Evolutionary conservation across 495 filamentous ascomycete genomes (phyloP).

Genomic region (Hyaloscypha bicolor): DNA sequence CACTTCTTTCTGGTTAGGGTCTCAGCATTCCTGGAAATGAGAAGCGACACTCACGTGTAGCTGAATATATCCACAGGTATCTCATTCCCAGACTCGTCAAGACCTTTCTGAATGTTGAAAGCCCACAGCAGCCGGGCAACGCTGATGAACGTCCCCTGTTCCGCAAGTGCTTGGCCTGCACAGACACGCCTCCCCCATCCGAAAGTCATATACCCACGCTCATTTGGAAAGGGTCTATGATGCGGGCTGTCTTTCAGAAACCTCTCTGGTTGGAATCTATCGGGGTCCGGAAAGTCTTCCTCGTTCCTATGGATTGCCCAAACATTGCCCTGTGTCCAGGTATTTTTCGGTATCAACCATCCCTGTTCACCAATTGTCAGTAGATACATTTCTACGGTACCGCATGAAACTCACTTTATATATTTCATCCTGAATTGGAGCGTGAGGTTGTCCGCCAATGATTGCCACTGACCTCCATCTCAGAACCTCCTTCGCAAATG

Average conservation of each 20-base stretch:
- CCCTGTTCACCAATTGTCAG: constrained; percentile 29
- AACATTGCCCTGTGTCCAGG: constrained; percentile 62
- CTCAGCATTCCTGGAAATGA: neutral
- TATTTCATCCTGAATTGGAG: constrained; percentile 58
- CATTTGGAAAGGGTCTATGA: constrained; percentile 46
- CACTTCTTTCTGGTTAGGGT: constrained; percentile 37
- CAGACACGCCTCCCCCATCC: constrained; percentile 26
- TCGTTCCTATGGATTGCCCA: constrained; percentile 69
- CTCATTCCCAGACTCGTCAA: constrained; percentile 49
- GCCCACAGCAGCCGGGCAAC: constrained; percentile 24
- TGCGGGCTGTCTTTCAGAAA: constrained; percentile 40
- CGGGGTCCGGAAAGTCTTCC: constrained; percentile 62
- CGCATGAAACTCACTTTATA: constrained; percentile 41
- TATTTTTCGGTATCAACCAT: constrained; percentile 52
- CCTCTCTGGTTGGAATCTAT: constrained; percentile 56
- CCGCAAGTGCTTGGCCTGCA: constrained; percentile 25
- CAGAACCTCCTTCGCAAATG: constrained; percentile 64
- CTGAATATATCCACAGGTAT: constrained; percentile 56
- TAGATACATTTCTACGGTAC: neutral
- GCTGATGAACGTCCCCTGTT: constrained; percentile 21
- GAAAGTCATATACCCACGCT: constrained; percentile 22
- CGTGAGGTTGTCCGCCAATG: constrained; percentile 64
- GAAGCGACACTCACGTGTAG: constrained; percentile 36
- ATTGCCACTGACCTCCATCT: constrained; percentile 66
- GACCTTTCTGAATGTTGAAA: constrained; percentile 41